A percentile compares a stretch with the other conserved stretches of the same genome.
phyloP scores from a whole-genome alignment of 371 early-diverging fungal species.

The Mucor velutinosus region DNA sequence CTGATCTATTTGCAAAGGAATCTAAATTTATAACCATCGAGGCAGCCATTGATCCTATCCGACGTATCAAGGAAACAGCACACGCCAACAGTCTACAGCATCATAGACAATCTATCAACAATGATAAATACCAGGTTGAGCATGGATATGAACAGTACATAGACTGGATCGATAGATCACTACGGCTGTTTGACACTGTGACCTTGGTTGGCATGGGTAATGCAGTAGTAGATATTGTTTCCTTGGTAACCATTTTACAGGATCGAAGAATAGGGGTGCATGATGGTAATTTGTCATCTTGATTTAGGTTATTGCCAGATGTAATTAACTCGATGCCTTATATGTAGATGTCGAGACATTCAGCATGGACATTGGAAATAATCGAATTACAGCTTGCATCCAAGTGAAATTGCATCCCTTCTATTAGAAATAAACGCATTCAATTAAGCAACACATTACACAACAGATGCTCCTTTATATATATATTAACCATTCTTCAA shows the following conservation, averaged over 20 bases:
- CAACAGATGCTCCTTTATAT: background rate
- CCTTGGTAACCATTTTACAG: conserved; percentile 39
- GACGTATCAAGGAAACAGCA: background rate
- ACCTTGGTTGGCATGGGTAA: conserved; percentile 48
- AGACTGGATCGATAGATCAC: conserved; percentile 40
- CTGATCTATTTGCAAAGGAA: conserved; percentile 11
- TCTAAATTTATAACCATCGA: conserved; percentile 42
- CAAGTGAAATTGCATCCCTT: conserved; percentile 39
- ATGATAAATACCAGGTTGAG: conserved; percentile 10
- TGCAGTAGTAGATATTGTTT: conserved; percentile 44
- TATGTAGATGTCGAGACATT: conserved; percentile 41
- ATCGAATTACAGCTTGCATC: conserved; percentile 33
- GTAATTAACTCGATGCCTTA: background rate
- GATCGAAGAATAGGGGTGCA: conserved; percentile 40
- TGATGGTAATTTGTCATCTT: conserved; percentile 28
- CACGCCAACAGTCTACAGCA: background rate
- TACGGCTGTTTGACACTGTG: conserved; percentile 32
- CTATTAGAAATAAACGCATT: conserved; percentile 1
- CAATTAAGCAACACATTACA: conserved; percentile 2
- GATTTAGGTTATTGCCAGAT: background rate
- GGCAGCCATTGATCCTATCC: conserved; percentile 41
- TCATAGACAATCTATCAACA: background rate
- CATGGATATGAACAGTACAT: conserved; percentile 50
- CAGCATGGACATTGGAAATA: conserved; percentile 28
- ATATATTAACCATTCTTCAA: background rate